Base-by-base conservation (phyloP, 495 filamentous ascomycete genomes). In the Talaromyces ruber region DNA sequence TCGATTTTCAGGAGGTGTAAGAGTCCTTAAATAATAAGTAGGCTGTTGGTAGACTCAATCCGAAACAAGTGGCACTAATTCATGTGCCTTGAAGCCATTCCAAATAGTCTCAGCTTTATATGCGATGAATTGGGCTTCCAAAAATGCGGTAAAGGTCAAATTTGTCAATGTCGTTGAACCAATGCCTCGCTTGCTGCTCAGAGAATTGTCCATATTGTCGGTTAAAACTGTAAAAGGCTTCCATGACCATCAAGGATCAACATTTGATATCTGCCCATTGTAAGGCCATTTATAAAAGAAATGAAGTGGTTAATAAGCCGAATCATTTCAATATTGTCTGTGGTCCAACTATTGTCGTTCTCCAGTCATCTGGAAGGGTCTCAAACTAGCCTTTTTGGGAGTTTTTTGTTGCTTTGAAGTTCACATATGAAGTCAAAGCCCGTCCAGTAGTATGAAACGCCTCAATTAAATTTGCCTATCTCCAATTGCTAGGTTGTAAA, bases 161-260 rank as follows among this genome's bases (percentile, higher is more conserved):
- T 61, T 67, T 63, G 25, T 66, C 59, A 52, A 66, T 66, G 62
- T 66, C 14, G 37, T 66, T 28, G 30, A 58, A 62, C 50, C 59
- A 62, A 30, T 29, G 28, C 24, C 43, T 29, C 32, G 56, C 54
- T 18, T 30, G 59, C 43, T 45, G 26, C 32, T 63, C 43, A 60
- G 64, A 29, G 2, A 52, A 45, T 18, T 25, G 16, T 50, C 62
- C 45, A 60, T 64, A 39, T 39, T 39, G 34, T 39, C 34, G 34
- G 8, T 39, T 8, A 39, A 39, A 39, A 39, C 12, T 39, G 34
- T 12, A 39, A 39, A 39, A 39, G 34, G 34, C 34, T 39, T 39
- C 34, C 34, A 39, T 39, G 34, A 12, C 34, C 34, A 39, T 32
- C 30, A 32, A 32, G 30, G 30, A 32, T 32, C 30, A 32, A 32